Conservation (phyloP, 768 basidiomycete genomes). For the Mrakia blollopis region DNA sequence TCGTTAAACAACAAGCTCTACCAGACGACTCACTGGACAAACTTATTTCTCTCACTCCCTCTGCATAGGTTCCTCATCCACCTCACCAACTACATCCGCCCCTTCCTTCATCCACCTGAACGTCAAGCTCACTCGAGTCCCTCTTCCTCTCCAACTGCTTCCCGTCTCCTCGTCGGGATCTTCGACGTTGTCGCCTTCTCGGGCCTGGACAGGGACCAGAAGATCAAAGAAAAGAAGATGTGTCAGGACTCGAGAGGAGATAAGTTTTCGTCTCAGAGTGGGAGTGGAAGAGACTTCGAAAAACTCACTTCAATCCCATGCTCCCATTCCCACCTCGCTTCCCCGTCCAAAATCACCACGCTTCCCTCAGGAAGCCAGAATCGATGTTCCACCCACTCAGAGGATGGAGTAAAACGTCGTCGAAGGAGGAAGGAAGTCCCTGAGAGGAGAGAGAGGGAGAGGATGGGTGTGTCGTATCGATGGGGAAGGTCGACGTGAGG, state of each 20-base stretch:
- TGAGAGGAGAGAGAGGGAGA: constrained; percentile 76
- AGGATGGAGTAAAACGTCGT: neutral
- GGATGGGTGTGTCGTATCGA: constrained; percentile 82
- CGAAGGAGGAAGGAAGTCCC: constrained; percentile 53
- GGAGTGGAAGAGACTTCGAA: neutral
- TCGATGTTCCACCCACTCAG: constrained; percentile 42
- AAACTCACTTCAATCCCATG: constrained; percentile 70
- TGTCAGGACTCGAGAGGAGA: too few relatives aligned
- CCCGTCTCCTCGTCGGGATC: constrained; percentile 44
- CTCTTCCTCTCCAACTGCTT: constrained; percentile 37
- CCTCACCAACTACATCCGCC: constrained; percentile 66
- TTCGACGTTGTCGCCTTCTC: constrained; percentile 15
- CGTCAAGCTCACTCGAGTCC: constrained; percentile 63
- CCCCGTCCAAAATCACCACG: constrained; percentile 68
- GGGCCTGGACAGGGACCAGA: constrained; percentile 34
- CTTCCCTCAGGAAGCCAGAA: constrained; percentile 72
- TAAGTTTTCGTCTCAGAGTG: too few relatives aligned
- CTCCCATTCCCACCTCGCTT: constrained; percentile 78
- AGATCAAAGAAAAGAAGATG: constrained; percentile 54
- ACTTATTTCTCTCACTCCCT: neutral
- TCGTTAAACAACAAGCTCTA: neutral
- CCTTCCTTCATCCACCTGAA: constrained; percentile 81
- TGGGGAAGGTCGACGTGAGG: constrained; percentile 79
- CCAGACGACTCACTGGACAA: too few relatives aligned
- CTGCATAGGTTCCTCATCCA: neutral